phyloP scores from a whole-genome alignment of 495 filamentous ascomycete genomes.

The Penicillium angulare region DNA sequence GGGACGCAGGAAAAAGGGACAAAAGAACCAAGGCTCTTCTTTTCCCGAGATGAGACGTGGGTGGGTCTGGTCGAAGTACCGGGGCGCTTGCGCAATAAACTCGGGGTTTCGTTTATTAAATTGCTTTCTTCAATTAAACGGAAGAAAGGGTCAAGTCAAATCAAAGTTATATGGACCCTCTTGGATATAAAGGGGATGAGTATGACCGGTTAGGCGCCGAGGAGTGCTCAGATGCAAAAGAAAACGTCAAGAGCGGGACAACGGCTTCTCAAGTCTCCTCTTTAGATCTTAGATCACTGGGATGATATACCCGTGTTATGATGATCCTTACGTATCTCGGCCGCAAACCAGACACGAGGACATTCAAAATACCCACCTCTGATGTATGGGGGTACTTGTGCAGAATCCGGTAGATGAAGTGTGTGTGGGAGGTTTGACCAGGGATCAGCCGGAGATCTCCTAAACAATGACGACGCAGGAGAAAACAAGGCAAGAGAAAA shows the following conservation, averaged over 20 bases:
- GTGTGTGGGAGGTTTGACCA: constrained; percentile 3
- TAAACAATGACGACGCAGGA: constrained; percentile 8
- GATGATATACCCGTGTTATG: neutral
- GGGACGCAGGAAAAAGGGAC: constrained; percentile 9
- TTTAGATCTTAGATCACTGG: constrained; percentile 14
- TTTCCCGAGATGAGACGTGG: constrained; percentile 27
- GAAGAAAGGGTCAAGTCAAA: constrained; percentile 24
- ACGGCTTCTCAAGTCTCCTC: neutral
- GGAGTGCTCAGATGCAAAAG: neutral
- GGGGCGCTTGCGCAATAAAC: constrained; percentile 32
- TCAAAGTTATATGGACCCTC: constrained; percentile 1
- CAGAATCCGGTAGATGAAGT: constrained; percentile 4
- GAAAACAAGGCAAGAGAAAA: neutral
- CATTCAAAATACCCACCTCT: neutral
- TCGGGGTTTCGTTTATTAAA: constrained; percentile 22
- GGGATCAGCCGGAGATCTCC: constrained; percentile 22
- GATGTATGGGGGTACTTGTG: constrained; percentile 9
- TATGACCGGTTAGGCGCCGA: neutral
- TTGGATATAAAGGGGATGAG: neutral
- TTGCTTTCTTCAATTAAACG: constrained; percentile 23
- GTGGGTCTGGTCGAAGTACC: constrained; percentile 36
- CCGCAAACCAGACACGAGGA: constrained; percentile 6
- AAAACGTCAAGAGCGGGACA: constrained; percentile 4
- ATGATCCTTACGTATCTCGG: constrained; percentile 25
- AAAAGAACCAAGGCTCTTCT: constrained; percentile 17